phyloP scores from a whole-genome alignment of 176 grass and related monocot genomes.

The Zoysia pacifica region DNA sequence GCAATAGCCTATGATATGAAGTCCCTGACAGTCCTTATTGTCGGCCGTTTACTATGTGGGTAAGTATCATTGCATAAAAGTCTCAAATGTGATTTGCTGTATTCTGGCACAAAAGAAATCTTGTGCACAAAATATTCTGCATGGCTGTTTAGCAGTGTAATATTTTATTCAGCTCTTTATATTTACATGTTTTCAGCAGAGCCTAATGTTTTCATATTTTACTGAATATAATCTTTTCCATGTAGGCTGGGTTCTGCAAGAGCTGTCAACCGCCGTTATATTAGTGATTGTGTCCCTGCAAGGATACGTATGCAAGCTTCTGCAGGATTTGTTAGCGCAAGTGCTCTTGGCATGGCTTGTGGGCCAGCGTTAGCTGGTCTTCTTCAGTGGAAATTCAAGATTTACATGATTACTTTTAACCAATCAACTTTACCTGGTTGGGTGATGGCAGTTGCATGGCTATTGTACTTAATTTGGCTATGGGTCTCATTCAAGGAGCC shows the following conservation, averaged over 20 bases:
- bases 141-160: neutral
- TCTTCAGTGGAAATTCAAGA: constrained; percentile 91
- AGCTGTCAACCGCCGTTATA: constrained; percentile 94
- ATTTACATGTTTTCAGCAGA: constrained; percentile 20
- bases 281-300: constrained; percentile 95
- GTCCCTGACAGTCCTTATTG: constrained; percentile 67
- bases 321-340: constrained; percentile 92
- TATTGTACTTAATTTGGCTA: constrained; percentile 81
- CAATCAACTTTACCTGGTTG: constrained; percentile 93
- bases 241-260: constrained; percentile 89
- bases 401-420: constrained; percentile 82
- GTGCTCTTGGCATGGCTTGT: constrained; percentile 97
- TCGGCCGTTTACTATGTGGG: constrained; percentile 80
- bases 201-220: constrained; percentile 22
- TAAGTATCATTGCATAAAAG: constrained; percentile 39
- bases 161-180: neutral
- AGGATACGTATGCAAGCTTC: constrained; percentile 95
- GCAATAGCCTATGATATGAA: constrained; percentile 82
- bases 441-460: constrained; percentile 96
- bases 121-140: neutral
- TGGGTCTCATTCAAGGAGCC: constrained; percentile 90
- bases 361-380: constrained; percentile 94
- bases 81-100: too few relatives aligned
- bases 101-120: neutral
- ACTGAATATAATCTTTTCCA: constrained; percentile 18